Percentiles rank a stretch among this genome's conserved stretches.
phyloP scores from a whole-genome alignment of 2,329 filamentous ascomycete genomes.

The Phaeosphaeria sp. region DNA sequence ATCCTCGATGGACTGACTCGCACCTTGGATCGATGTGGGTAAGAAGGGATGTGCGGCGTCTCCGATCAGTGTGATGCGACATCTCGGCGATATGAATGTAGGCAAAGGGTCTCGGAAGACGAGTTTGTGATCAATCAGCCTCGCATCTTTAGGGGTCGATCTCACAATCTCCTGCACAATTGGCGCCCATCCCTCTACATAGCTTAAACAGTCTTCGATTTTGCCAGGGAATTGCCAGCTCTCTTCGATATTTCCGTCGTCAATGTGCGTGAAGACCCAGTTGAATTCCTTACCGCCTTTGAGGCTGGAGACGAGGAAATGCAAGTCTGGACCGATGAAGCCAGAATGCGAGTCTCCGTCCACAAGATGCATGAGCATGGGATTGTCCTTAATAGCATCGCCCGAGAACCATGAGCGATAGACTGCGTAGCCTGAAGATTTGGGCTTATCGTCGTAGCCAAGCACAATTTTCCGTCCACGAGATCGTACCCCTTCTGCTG shows the following conservation, averaged over 20 bases:
- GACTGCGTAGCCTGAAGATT: constrained; percentile 61
- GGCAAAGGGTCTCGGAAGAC: constrained; percentile 62
- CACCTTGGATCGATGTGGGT: constrained; percentile 61
- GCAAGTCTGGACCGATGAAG: constrained; percentile 44
- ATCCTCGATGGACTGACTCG: constrained; percentile 63
- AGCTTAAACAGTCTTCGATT: constrained; percentile 40
- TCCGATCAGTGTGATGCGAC: constrained; percentile 58
- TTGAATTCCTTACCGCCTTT: constrained; percentile 46
- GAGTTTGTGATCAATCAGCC: constrained; percentile 62
- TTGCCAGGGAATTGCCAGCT: constrained; percentile 42
- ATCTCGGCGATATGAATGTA: constrained; percentile 58
- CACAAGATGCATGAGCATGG: constrained; percentile 39
- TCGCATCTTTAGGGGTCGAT: constrained; percentile 38
- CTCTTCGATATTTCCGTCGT: constrained; percentile 43
- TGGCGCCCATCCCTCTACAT: constrained; percentile 40
- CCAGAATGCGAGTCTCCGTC: constrained; percentile 43
- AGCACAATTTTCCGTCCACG: constrained; percentile 61
- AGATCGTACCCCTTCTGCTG: constrained; percentile 61
- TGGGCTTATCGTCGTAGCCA: constrained; percentile 60
- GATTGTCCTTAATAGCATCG: constrained; percentile 33
- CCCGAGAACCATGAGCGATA: constrained; percentile 55
- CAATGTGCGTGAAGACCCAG: constrained; percentile 50
- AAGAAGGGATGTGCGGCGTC: constrained; percentile 63
- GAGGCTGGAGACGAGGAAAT: constrained; percentile 45
- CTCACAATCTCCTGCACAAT: constrained; percentile 42